A percentile compares a stretch with the other conserved stretches of the same genome.
These are phyloP conservation scores for Aspergillus oerlinghausenensis DNA, from an alignment of 2,329 filamentous ascomycete species.

Conservation along the genomic window DNA sequence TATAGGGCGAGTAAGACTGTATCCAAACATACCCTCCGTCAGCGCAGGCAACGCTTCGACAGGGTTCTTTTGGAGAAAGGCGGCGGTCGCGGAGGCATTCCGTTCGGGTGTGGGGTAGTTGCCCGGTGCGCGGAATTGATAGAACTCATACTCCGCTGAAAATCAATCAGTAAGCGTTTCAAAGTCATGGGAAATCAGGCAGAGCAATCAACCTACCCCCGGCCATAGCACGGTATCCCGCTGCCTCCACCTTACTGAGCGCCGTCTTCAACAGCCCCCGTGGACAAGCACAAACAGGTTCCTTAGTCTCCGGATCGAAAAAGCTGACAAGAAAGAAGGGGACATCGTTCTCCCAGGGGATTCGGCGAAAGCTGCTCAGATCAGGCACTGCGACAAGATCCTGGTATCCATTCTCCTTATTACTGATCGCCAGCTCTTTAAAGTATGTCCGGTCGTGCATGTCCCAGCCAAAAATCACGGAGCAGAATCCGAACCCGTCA, in stretches of 20 bases:
- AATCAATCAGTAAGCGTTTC: slow-evolving; percentile 7
- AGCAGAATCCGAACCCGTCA: slow-evolving; percentile 87
- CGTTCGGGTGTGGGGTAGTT: slow-evolving; percentile 47
- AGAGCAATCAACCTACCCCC: slow-evolving; percentile 59
- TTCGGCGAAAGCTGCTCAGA: slow-evolving; percentile 69
- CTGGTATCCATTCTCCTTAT: slow-evolving; percentile 83
- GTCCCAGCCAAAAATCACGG: slow-evolving; percentile 92
- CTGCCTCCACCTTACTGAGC: slow-evolving; percentile 60
- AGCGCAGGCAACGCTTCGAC: slow-evolving; percentile 69
- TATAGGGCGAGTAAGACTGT: slow-evolving; percentile 78
- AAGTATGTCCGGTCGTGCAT: slow-evolving; percentile 94
- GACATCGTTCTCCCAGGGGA: slow-evolving; percentile 85
- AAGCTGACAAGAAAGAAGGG: slow-evolving; percentile 85
- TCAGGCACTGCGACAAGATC: slow-evolving; percentile 82
- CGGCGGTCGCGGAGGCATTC: slow-evolving; percentile 65
- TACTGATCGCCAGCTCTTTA: slow-evolving; percentile 78
- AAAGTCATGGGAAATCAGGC: neutral
- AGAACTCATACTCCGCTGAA: slow-evolving; percentile 91
- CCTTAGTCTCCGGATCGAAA: slow-evolving; percentile 69
- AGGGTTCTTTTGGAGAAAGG: slow-evolving; percentile 69
- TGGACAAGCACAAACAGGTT: slow-evolving; percentile 72
- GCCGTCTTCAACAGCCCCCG: slow-evolving; percentile 67
- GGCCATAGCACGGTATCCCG: slow-evolving; percentile 79
- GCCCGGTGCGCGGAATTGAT: slow-evolving; percentile 71
- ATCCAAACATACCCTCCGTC: slow-evolving; percentile 94